Evolutionary conservation across 371 early-diverging fungal genomes (phyloP).

Genomic region (Haplosporangium sp.): DNA sequence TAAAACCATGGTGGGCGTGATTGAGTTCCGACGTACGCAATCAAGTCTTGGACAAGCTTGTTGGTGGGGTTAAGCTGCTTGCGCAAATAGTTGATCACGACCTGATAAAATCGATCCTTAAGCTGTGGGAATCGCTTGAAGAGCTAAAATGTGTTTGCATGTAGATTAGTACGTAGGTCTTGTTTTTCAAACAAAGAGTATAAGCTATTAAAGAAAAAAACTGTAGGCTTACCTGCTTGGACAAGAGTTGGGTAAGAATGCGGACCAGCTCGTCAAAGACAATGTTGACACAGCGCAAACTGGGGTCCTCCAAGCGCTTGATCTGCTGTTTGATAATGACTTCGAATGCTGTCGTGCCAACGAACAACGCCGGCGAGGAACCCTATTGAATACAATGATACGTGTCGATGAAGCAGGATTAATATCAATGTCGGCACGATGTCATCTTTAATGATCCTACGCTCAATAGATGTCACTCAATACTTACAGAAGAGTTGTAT

Average conservation of each 20-base stretch:
- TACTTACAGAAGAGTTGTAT: conserved; percentile 93
- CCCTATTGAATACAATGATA: conserved; percentile 62
- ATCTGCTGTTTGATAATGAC: conserved; percentile 98
- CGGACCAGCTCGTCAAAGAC: conserved; percentile 97
- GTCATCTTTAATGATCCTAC: no score
- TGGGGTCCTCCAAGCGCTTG: conserved; percentile 95
- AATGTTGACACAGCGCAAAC: conserved; percentile 92
- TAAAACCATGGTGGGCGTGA: no score
- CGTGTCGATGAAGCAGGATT: no score
- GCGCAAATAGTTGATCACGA: conserved; percentile 93
- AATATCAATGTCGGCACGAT: no score
- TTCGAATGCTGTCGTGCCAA: conserved; percentile 98
- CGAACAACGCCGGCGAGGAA: conserved; percentile 95
- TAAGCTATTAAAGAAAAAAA: neutral
- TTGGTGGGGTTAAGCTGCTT: conserved; percentile 90
- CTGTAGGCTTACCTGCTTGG: conserved; percentile 74
- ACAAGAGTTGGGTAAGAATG: conserved; percentile 90
- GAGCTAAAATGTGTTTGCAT: conserved; percentile 53
- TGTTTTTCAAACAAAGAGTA: neutral
- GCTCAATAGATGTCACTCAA: no score
- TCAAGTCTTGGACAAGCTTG: conserved; percentile 92
- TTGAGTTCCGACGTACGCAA: conserved; percentile 61
- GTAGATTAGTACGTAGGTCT: no score
- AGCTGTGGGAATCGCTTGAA: conserved; percentile 96
- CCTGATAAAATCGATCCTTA: conserved; percentile 89